Conservation (phyloP, 495 filamentous ascomycete genomes). For the Xylaria castorea region DNA sequence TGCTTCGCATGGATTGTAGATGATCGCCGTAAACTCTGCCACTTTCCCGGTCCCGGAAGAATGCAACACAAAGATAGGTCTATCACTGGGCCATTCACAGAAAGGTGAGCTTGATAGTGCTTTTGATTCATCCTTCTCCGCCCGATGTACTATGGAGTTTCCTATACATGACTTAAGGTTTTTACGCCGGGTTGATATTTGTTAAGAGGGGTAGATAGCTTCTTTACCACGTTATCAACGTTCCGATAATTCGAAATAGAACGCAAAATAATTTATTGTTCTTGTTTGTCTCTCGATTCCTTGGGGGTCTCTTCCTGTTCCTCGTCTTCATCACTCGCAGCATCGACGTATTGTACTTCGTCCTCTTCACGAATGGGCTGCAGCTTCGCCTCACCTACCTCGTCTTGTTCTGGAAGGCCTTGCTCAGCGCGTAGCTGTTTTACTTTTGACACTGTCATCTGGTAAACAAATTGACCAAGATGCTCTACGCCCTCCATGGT, state of each 20-base stretch:
- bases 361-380: conserved; percentile 48
- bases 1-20: not conserved
- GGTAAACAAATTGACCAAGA: conserved; percentile 94
- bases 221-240: not conserved
- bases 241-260: not conserved
- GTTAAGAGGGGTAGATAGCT: not conserved
- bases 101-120: not conserved
- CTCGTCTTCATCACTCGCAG: conserved; percentile 49
- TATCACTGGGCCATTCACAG: not conserved
- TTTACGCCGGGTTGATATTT: not conserved
- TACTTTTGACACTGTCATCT: conserved; percentile 91
- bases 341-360: conserved; percentile 41
- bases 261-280: not conserved
- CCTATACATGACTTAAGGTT: not conserved
- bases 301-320: conserved; percentile 24
- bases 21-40: not conserved
- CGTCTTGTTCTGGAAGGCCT: conserved; percentile 39
- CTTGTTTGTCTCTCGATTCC: not conserved
- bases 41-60: not conserved
- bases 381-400: conserved; percentile 25
- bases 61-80: not conserved
- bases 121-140: not conserved
- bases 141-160: not conserved
- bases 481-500: conserved; percentile 93
- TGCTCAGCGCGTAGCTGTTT: conserved; percentile 55